Base-by-base conservation (phyloP, 1,284 basidiomycete species). In the Coniferiporia weirii region DNA sequence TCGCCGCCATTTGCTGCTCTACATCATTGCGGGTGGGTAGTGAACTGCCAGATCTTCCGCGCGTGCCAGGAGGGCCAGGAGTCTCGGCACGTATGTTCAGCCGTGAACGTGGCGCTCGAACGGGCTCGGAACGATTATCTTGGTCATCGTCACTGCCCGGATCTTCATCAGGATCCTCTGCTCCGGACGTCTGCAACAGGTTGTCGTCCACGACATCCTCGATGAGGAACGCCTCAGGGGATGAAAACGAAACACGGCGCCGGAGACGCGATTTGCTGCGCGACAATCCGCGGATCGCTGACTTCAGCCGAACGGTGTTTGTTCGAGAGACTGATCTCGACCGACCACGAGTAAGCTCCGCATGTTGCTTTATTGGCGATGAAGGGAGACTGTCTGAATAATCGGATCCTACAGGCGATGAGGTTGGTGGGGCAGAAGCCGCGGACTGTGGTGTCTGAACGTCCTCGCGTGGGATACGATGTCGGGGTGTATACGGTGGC, bases 181-280 rank as follows among this genome's bases (percentile, higher is more conserved):
- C 34, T 6, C 45, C 34, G 32, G 34, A 59, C 38, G 17, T 43
- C 20, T 27, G 34, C 10, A 15, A 45, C 35, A 22, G 32, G 32
- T 46, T 46, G 7, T 20, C 56, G 38, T 44, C 36, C 12, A 36
- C 36, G 10, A 43, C 34, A 32, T 61, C 55, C 12, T 61, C 59
- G 9, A 61, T 61, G 20, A 57, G 54, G 19, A 48, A 53, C 38
- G 59, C 59, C 34, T 57, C 59, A 1, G 59, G 59, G 8, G 59
- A 57, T 13, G 59, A 61, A 19, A 61, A 61, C 19, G 59, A 61
- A 27, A 61, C 59, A 20, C 54, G 55, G 3, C 53, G 36, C n/a
- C n/a, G 27, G 22, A 27, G 9, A 27, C 27, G 45, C 10, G 53
- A 38, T 38, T 50, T 56, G 34, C 43, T 52, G 40, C 59, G 35